Conservation (phyloP, 345 rosid genomes). For the Syzygium grande region DNA sequence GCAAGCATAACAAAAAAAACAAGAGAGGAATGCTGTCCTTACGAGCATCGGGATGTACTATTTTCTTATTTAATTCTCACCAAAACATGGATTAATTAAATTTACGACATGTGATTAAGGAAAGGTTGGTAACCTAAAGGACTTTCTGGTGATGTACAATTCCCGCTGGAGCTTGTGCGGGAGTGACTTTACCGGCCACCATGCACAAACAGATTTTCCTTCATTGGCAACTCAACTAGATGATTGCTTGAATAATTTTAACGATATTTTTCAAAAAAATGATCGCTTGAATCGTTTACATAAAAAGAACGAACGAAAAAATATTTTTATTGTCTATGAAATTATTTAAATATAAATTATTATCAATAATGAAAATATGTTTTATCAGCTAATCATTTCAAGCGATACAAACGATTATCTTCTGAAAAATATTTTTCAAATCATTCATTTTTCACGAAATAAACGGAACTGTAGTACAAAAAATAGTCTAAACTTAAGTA, state of each 20-base stretch:
- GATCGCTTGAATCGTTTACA: background rate
- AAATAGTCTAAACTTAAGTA: background rate
- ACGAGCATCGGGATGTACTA: background rate
- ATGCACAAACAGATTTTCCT: background rate
- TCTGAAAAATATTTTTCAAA: background rate
- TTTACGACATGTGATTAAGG: background rate
- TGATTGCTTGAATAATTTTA: background rate
- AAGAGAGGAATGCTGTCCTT: background rate
- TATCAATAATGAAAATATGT: background rate
- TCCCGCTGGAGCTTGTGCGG: background rate
- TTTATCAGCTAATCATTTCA: background rate
- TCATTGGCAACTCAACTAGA: background rate
- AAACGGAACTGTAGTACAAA: background rate
- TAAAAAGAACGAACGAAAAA: background rate
- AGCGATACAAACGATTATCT: background rate
- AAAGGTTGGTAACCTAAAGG: background rate
- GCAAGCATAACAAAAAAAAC: background rate
- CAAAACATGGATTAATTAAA: background rate
- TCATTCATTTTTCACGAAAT: background rate
- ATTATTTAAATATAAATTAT: fast-evolving
- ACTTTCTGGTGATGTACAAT: background rate
- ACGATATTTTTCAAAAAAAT: background rate
- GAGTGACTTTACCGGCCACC: background rate
- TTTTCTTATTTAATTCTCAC: background rate
- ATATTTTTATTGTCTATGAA: fast-evolving